These are phyloP conservation scores for Tetrapyrgos nigripes DNA, from an alignment of 1,284 basidiomycete species.

Conservation along the genomic window DNA sequence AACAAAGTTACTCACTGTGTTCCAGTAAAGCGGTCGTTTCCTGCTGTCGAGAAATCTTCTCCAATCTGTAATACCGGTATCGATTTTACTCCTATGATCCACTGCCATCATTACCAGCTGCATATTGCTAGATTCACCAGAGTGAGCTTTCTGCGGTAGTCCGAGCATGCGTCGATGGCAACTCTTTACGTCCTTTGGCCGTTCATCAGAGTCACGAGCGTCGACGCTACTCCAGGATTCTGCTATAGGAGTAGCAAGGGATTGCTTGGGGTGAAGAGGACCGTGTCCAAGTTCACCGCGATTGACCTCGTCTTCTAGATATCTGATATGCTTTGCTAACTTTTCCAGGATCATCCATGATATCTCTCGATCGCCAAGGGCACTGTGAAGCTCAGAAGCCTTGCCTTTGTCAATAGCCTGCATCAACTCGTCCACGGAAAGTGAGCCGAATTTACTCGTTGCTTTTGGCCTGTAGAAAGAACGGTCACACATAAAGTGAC, in stretches of 20 bases:
- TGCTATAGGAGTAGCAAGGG: too few species aligned
- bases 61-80: neutral
- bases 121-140: constrained; percentile 1
- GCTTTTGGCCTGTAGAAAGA: neutral
- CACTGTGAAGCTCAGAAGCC: neutral
- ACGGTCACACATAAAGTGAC: neutral
- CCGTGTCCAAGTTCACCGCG: neutral
- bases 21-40: neutral
- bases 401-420: neutral
- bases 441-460: neutral
- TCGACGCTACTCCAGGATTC: too few species aligned
- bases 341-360: neutral
- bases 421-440: constrained; percentile 8
- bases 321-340: constrained; percentile 1
- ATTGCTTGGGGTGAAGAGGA: too few species aligned
- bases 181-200: too few species aligned
- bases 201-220: too few species aligned
- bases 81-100: neutral
- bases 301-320: constrained; percentile 4
- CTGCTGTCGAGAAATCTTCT: neutral
- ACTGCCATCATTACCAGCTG: neutral
- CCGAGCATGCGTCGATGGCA: too few species aligned
- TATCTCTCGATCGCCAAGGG: neutral
- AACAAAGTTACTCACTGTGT: too few species aligned
- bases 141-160: neutral